Base-by-base conservation (phyloP, 768 basidiomycete genomes). In the Leccinum imitatum region DNA sequence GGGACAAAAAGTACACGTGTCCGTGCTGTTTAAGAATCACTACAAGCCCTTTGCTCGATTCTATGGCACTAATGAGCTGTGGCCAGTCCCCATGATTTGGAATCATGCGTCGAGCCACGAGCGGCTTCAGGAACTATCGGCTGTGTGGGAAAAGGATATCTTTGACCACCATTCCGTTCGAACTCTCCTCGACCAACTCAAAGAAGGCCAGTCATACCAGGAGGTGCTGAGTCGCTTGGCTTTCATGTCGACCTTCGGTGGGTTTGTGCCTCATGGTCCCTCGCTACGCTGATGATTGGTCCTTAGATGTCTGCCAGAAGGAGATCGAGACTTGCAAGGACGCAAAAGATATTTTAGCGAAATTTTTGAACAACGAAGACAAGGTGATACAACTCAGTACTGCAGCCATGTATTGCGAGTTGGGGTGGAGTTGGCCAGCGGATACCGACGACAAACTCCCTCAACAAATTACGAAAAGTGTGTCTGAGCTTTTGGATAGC, bases 1-100 rank as follows among this genome's bases (percentile, higher is more conserved):
- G 0, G 71, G 71, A 9, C 72, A 73, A 50, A 69, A 66, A 44
- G 65, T 73, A n/a, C 71, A 74, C 53, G 65, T 70, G 6, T 74
- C 71, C 1, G 72, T 50, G 27, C 27, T 72, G 1, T 72, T 71
- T 66, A 73, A 67, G 60, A 54, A 61, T 51, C 64, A 73, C 23
- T 73, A 73, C 62, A 72, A 66, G 33, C 63, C 71, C 2, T 48
- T n/a, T 44, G 67, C 69, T 1, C 63, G 15, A 21, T 72, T 73
- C 56, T 61, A 51, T 52, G 64, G 59, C 21, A 63, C 55, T 4
- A 35, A 61, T 3, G 59, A 61, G 31, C 33, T 58, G 15, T 73
- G 71, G 71, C 73, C 67, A 2, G 61, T 63, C 14, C 56, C 69
- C 1, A 67, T 72, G 67, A 67, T 67, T 53, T 73, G 71, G 71